A percentile compares a stretch with the other conserved stretches of the same genome.
phyloP scores from a whole-genome alignment of 768 basidiomycete species.

The Podaxis mareebaensis region DNA sequence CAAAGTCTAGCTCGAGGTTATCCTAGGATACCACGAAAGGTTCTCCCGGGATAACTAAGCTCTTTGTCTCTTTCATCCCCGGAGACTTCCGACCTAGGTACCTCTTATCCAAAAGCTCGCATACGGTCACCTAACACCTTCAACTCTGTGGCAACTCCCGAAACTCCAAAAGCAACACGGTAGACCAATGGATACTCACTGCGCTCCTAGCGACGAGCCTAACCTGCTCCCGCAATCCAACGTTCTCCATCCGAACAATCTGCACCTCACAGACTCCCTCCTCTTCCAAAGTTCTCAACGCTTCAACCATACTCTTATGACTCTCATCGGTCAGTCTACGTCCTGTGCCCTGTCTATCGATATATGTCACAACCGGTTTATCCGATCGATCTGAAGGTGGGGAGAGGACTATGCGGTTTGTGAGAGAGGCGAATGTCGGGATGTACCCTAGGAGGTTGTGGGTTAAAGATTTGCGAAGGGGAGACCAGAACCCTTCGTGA shows the following conservation, averaged over 20 bases:
- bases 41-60: background rate
- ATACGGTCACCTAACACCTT: background rate
- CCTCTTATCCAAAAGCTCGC: background rate
- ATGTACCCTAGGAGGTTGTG: slow-evolving; percentile 33
- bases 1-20: background rate
- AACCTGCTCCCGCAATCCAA: slow-evolving; percentile 23
- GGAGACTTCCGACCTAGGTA: background rate
- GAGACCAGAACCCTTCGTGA: slow-evolving; percentile 33
- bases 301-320: slow-evolving; percentile 24
- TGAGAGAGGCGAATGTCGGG: slow-evolving; percentile 19
- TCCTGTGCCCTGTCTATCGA: slow-evolving; percentile 52
- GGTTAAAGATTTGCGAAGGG: slow-evolving; percentile 31
- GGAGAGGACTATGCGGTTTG: slow-evolving; percentile 19
- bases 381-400: slow-evolving; percentile 12
- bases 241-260: slow-evolving; percentile 24
- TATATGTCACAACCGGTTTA: slow-evolving; percentile 49
- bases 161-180: background rate
- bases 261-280: slow-evolving; percentile 25
- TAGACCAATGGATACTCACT: slow-evolving; percentile 18
- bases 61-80: background rate
- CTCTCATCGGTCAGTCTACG: slow-evolving; percentile 23
- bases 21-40: background rate
- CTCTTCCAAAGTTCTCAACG: slow-evolving; percentile 23
- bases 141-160: background rate
- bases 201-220: slow-evolving; percentile 24